Evolutionary conservation across 2,329 filamentous ascomycete species (phyloP).

Genomic region (Colletotrichum tamarilloi): DNA sequence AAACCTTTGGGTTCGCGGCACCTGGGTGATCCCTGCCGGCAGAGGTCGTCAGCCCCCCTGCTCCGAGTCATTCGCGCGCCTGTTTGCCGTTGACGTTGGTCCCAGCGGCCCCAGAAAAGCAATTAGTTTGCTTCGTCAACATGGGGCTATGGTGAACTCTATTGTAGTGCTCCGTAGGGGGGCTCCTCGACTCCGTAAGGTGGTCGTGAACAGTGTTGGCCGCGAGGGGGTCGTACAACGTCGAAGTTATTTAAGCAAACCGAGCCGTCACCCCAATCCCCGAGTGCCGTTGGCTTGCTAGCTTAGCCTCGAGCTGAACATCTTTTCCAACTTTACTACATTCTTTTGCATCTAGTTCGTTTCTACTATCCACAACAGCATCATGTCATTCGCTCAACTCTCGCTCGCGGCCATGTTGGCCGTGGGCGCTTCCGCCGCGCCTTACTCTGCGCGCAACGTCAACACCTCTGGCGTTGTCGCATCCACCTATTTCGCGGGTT

Average conservation of each 20-base stretch:
- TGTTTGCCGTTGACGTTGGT: not conserved
- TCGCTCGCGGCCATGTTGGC: conserved; percentile 26
- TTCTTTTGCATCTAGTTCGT: conserved; percentile 8
- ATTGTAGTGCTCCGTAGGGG: conserved; percentile 4
- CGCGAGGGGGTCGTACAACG: conserved; percentile 4
- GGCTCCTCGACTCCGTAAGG: not conserved
- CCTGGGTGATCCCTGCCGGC: conserved; percentile 20
- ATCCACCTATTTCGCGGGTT: conserved; percentile 29
- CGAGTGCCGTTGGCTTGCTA: not conserved
- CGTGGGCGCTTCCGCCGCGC: conserved; percentile 17
- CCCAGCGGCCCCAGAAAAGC: conserved; percentile 15
- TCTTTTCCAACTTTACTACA: conserved; percentile 5
- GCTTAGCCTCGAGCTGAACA: conserved; percentile 4
- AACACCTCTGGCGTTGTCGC: conserved; percentile 16
- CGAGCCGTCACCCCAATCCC: not conserved
- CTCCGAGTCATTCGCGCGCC: conserved; percentile 26
- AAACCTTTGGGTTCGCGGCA: conserved; percentile 12
- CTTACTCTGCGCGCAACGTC: not conserved
- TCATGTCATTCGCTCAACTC: conserved; percentile 25
- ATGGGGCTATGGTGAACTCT: conserved; percentile 33
- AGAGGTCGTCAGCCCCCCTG: not conserved
- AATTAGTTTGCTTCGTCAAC: conserved; percentile 32
- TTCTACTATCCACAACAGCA: not conserved
- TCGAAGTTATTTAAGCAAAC: not conserved
- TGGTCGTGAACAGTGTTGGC: not conserved